Base-by-base conservation (phyloP, 2,329 filamentous ascomycete genomes). In the Colletotrichum melonis region DNA sequence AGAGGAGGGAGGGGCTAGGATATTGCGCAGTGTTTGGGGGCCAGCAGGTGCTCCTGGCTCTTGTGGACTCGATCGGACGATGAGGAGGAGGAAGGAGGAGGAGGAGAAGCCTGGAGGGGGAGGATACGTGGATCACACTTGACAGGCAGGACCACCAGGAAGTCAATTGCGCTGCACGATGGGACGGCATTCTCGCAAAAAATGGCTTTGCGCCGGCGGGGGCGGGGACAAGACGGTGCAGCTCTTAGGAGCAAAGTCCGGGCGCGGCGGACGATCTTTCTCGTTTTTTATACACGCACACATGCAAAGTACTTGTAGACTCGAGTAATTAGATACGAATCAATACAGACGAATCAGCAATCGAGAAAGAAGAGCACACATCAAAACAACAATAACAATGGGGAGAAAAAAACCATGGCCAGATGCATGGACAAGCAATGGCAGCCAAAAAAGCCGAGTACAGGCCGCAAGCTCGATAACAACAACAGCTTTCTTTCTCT, bases 151-250 rank as follows among this genome's bases (percentile, higher is more conserved):
- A 64, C 60, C 46, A 70, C 67, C 24, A 60, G 55, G 46, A 59
- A 56, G 60, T 70, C 56, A 64, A 70, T 52, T 62, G 71, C 46
- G 70, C 67, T 56, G 62, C 60, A 54, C 42, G 11, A 49, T 49
- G 19, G 46, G 49, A 30, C 60, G 60, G 32, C 16, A 52, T 56
- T 60, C 38, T 26, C 46, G 16, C 24, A 24, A 19, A 26, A 35
- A 55, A 70, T 65, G 55, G 67, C 56, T 46, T 64, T 60, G 66
- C 59, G 66, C 59, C 66, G 71, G 56, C 55, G 71, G 71, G 67
- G 55, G 71, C 60, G 70, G 67, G 60, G 71, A 58, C 67, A 22
- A 52, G 46, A 70, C 59, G 66, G 70, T 69, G 70, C 70, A 59
- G 67, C 30, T 42, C 55, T 32, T 56, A 65, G 67, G 32, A 71